A percentile compares a stretch with the other conserved stretches of the same genome.
These are phyloP conservation scores for Aureobasidium pullulans DNA, from an alignment of 2,329 filamentous ascomycete species.

Conservation along the genomic window DNA sequence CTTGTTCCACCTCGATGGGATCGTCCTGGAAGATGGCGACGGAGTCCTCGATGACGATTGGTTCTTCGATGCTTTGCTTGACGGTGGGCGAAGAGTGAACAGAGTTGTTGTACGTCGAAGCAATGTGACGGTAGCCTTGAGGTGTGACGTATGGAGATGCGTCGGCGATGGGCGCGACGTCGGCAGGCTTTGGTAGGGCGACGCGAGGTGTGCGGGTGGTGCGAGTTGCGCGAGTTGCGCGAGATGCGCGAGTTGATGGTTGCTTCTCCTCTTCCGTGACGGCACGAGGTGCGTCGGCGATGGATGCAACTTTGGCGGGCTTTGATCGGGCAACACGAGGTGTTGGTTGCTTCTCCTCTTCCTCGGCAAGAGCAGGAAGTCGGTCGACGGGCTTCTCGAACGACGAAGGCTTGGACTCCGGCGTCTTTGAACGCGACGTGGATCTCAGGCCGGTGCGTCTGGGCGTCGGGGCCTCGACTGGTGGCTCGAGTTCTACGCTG, in stretches of 20 bases:
- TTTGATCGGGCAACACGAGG: neutral
- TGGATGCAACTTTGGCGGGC: neutral
- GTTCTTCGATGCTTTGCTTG: neutral
- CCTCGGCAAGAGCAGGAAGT: neutral
- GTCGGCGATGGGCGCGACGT: slow-evolving; percentile 4
- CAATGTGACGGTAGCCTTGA: neutral
- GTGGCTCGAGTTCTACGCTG: neutral
- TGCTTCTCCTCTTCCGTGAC: neutral
- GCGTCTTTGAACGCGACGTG: neutral
- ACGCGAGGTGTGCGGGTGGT: neutral
- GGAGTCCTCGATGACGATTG: neutral
- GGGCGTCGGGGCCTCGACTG: neutral
- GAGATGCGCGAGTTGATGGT: no score
- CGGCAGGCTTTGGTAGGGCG: neutral
- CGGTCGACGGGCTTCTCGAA: slow-evolving; percentile 2
- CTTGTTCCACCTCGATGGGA: neutral
- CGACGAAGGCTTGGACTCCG: slow-evolving; percentile 1
- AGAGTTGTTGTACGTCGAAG: neutral
- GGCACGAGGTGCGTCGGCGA: slow-evolving; percentile 1
- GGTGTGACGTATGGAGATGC: slow-evolving; percentile 10
- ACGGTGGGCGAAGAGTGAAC: neutral
- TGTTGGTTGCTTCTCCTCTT: neutral
- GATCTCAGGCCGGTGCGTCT: neutral
- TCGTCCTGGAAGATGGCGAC: neutral
- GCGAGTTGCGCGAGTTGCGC: neutral